A percentile compares a stretch with the other conserved stretches of the same genome.
phyloP scores from a whole-genome alignment of 176 grass and related monocot species.

The Thinopyrum elongatum region DNA sequence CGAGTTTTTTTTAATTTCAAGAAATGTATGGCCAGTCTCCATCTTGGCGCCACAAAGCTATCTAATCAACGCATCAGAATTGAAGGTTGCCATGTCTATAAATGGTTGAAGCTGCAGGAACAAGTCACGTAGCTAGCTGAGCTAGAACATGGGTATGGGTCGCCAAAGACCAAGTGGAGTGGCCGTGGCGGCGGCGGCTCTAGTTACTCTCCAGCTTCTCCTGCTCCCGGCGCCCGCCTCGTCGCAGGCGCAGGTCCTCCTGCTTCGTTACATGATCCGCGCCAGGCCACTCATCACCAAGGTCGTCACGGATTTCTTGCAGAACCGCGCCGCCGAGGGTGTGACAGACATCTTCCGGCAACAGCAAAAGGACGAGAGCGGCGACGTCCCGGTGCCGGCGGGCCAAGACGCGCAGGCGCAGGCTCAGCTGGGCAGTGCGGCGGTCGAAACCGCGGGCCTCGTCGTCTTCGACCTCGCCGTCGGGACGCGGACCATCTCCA shows the following conservation, averaged over 20 bases:
- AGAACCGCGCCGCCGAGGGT: background rate
- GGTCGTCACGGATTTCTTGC: background rate
- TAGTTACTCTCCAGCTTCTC: background rate
- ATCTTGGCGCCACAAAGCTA: background rate
- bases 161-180: background rate
- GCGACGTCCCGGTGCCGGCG: background rate
- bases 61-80: too few relatives aligned
- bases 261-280: background rate
- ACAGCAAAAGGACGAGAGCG: background rate
- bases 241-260: background rate
- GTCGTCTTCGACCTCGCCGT: slow-evolving; percentile 17
- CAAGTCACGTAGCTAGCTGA: too few relatives aligned
- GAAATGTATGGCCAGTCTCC: background rate
- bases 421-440: background rate
- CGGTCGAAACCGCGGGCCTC: background rate
- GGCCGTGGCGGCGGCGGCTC: background rate
- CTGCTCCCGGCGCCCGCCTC: background rate
- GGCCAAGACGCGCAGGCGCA: background rate
- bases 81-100: background rate
- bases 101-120: background rate
- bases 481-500: slow-evolving; percentile 12
- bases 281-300: background rate
- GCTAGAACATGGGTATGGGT: background rate
- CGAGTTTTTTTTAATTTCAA: background rate
- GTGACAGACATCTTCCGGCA: background rate